Evolutionary conservation across 139 green algal species (phyloP), one percentile per base, ranked within the genome.

Genomic region (Chlorella sorokiniana): DNA sequence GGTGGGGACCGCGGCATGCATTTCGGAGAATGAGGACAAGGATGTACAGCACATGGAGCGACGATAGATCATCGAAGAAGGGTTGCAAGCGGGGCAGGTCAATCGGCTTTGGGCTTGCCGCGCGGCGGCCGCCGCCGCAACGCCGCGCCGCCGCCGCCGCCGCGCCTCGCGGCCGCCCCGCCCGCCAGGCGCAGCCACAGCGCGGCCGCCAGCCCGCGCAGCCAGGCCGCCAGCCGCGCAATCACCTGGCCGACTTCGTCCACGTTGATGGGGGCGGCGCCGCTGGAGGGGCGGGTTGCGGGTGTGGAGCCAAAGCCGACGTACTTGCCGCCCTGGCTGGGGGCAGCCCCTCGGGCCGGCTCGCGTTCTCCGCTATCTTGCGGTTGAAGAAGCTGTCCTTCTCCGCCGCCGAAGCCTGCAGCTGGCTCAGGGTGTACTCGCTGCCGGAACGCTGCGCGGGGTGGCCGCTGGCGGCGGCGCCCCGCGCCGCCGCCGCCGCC

Each of bases 311-410:
- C 96, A 91, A 99, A 99, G 2, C 96, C 96, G 7, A 99, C 96
- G 76, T 98, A 99, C 89, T 99, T 99, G 68, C 96, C 59, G 73
- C 76, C 96, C 90, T 98, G 96, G 87, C 62, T 98, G 54, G 96
- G 96, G 91, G 87, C 42, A 99, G 37, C 33, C 84, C 84, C 20
- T 98, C 96, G 1, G 94, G 92, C 37, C 88, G 86, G 31, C 27
- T 80, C 8, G 94, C 92, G 82, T 99, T 99, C 79, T 98, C 93
- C 85, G 92, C 86, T 59, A 90, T 41, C 82, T 94, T 96, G n/a
- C 91, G 87, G 1, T 87, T 85, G 42, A 99, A 99, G 81, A 98
- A 99, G 29, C 82, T 84, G 35, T 99, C 96, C 86, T 99, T 99
- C 59, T 82, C 76, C 2, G 90, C 89, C 1, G 91, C 92, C 6